phyloP scores from a whole-genome alignment of 768 basidiomycete species.

The Rhizopogon sp. region DNA sequence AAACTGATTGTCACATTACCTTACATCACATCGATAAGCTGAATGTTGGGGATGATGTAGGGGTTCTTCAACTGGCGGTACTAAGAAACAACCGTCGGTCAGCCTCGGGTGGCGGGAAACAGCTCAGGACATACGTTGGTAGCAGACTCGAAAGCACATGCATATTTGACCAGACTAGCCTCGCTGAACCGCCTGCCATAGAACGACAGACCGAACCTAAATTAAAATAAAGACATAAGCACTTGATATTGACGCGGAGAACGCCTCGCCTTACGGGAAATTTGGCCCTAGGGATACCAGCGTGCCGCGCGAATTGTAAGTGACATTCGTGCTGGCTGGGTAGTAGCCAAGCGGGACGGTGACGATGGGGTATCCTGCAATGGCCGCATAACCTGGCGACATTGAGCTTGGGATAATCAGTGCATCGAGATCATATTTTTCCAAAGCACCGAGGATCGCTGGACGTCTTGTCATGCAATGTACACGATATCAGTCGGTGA shows the following conservation, averaged over 20 bases:
- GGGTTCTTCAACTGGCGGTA: background rate
- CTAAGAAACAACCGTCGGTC: background rate
- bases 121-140: background rate
- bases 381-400: constrained; percentile 22
- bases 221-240: background rate
- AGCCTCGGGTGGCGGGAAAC: no score
- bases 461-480: background rate
- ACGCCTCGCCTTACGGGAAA: background rate
- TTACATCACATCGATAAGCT: background rate
- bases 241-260: background rate
- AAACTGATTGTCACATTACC: background rate
- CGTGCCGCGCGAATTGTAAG: background rate
- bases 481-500: background rate
- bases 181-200: background rate
- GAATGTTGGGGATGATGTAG: background rate
- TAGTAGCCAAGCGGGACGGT: constrained; percentile 58
- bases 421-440: constrained; percentile 44
- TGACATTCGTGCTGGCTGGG: constrained; percentile 34
- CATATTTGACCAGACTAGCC: background rate
- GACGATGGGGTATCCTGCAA: constrained; percentile 66
- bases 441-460: constrained; percentile 51
- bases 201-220: background rate
- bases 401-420: constrained; percentile 37
- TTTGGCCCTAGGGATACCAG: background rate
- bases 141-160: background rate